Base-by-base conservation (phyloP, 345 rosid species). In the Populus alba region DNA sequence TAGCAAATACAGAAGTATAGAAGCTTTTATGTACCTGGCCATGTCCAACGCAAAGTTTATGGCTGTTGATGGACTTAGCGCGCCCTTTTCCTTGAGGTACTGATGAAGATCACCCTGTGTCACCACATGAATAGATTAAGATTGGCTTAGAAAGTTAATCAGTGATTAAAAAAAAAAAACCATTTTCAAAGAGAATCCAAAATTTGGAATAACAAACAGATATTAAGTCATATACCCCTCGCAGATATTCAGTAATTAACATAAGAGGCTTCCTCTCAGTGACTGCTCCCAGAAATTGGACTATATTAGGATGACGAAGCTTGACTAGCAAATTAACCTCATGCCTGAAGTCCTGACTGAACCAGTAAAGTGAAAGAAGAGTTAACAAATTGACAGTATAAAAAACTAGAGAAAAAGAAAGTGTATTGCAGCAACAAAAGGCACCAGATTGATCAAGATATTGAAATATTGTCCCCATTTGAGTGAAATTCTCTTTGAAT, bases 221-320 rank as follows among this genome's bases (percentile, higher is more conserved):
- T 45, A 69, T 16, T 31, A 45, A 80, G 51, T 83, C 74, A 72
- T 72, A 73, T 89, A 96, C 99, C 94, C 99, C 99, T 78, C 97
- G 89, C 57, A 96, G 84, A 86, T 90, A 96, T 78, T 96, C 99
- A 0, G 98, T 96, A 74, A 96, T 94, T 82, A 96, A 86, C 99
- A 96, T 94, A 79, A 94, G 95, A n/a, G 99, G 99, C 92, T 96
- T 96, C 91, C 86, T 92, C 83, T 96, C 97, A 1, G 99, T 96
- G 78, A 94, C 99, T 51, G 99, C 99, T 83, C 99, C 99, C 68
- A 96, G 88, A 82, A 96, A 96, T 76, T 96, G 99, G 72, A 96
- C 98, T 83, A 94, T 89, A 82, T 96, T 96, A n/a, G 99, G 99
- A 85, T 96, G 99, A 57, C 99, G 95, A 87, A 96, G 98, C 90